These are phyloP conservation scores for Acidiella bohemica DNA, from an alignment of 495 filamentous ascomycete species.

Conservation along the genomic window DNA sequence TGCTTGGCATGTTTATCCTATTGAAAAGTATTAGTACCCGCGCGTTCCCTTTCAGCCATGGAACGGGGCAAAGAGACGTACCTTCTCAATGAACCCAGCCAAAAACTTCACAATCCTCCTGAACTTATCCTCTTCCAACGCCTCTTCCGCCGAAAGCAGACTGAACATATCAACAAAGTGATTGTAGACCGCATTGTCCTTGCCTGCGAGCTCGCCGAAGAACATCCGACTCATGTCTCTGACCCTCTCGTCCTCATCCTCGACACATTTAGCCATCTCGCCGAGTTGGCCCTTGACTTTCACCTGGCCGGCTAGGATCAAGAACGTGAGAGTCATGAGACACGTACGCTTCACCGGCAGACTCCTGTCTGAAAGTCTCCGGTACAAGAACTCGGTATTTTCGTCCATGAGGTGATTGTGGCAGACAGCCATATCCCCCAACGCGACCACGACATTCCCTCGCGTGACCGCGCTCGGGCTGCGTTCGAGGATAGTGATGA, in stretches of 20 bases:
- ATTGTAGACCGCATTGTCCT: slow-evolving; percentile 98
- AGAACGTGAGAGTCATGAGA: slow-evolving; percentile 95
- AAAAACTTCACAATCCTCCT: slow-evolving; percentile 82
- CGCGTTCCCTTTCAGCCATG: neutral
- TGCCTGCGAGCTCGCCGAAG: slow-evolving; percentile 90
- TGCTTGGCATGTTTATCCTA: slow-evolving; percentile 98
- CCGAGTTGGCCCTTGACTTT: slow-evolving; percentile 99
- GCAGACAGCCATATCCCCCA: slow-evolving; percentile 98
- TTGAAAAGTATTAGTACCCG: neutral
- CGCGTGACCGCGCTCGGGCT: slow-evolving; percentile 79
- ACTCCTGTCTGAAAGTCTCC: slow-evolving; percentile 77
- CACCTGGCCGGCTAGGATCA: slow-evolving; percentile 94
- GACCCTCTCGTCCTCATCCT: slow-evolving; percentile 86
- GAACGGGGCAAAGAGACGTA: slow-evolving; percentile 28
- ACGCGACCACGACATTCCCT: slow-evolving; percentile 89
- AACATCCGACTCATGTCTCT: slow-evolving; percentile 94
- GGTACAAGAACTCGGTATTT: slow-evolving; percentile 96
- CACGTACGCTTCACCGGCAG: slow-evolving; percentile 90
- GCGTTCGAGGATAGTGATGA: slow-evolving; percentile 95
- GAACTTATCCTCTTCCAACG: slow-evolving; percentile 71
- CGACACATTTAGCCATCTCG: slow-evolving; percentile 97
- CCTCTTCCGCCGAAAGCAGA: slow-evolving; percentile 66
- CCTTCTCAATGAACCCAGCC: slow-evolving; percentile 93
- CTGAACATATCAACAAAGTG: slow-evolving; percentile 99
- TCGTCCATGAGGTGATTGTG: slow-evolving; percentile 99